These are phyloP conservation scores for Cutaneotrichosporon sp. DNA, from an alignment of 1,284 basidiomycete genomes.

Conservation along the genomic window DNA sequence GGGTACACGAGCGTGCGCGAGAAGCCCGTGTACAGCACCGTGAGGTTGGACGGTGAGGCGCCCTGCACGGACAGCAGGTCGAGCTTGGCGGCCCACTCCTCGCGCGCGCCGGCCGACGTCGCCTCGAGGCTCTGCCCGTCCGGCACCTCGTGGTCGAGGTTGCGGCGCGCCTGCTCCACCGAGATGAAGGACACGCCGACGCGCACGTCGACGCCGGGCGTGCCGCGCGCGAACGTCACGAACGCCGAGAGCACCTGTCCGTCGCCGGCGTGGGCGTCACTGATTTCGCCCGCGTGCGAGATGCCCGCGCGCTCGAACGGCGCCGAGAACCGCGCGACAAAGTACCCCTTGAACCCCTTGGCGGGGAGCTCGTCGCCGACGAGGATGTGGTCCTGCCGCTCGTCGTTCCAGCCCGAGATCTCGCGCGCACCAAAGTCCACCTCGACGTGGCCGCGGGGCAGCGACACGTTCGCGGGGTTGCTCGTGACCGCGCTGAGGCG, in stretches of 20 bases:
- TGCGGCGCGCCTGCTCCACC: conserved; percentile 68
- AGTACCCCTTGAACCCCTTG: conserved; percentile 65
- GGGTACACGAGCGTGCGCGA: conserved; percentile 63
- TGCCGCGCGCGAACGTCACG: conserved; percentile 57
- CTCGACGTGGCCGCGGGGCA: conserved; percentile 62
- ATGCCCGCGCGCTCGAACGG: conserved; percentile 52
- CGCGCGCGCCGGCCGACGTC: conserved; percentile 63
- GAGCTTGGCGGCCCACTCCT: conserved; percentile 71
- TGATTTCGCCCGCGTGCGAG: neutral
- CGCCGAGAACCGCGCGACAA: conserved; percentile 69
- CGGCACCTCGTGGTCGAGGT: conserved; percentile 58
- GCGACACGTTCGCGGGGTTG: conserved; percentile 60
- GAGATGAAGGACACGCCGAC: conserved; percentile 79
- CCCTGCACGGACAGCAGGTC: conserved; percentile 64
- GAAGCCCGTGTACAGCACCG: conserved; percentile 39
- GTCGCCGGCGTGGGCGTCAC: conserved; percentile 26
- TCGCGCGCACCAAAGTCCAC: conserved; percentile 60
- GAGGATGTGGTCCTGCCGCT: conserved; percentile 65
- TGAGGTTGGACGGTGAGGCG: conserved; percentile 43
- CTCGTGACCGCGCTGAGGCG: conserved; percentile 64
- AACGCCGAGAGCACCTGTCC: conserved; percentile 62
- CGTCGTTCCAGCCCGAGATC: conserved; percentile 69
- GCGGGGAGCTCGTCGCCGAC: conserved; percentile 56
- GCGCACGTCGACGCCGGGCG: conserved; percentile 61
- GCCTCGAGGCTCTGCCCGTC: conserved; percentile 61